Conservation (phyloP, 257 asterid genomes). For the Euphrasia confusa region DNA sequence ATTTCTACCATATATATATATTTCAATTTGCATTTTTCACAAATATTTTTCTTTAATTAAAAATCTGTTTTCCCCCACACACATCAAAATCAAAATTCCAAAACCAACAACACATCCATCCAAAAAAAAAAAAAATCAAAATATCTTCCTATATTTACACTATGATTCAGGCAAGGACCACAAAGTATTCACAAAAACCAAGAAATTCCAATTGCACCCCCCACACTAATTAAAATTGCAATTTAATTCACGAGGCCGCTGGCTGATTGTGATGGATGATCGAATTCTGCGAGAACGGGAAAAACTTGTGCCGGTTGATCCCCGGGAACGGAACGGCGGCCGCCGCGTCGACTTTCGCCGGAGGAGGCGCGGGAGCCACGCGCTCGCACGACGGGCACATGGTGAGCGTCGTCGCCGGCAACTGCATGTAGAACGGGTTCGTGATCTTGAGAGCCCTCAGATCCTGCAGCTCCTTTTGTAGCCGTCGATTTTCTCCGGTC, state of each 20-base stretch:
- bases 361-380: slow-evolving; percentile 42
- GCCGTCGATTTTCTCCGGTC: slow-evolving; percentile 53
- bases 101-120: not conserved
- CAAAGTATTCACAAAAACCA: not conserved
- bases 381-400: slow-evolving; percentile 84
- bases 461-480: slow-evolving; percentile 62
- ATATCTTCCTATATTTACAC: not conserved
- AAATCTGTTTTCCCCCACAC: not conserved
- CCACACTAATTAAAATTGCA: not conserved
- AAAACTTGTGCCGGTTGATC: slow-evolving; percentile 36
- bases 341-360: slow-evolving; percentile 20
- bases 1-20: no score
- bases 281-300: slow-evolving; percentile 38
- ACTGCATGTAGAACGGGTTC: slow-evolving; percentile 53
- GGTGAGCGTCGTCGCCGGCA: slow-evolving; percentile 70
- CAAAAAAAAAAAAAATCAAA: not conserved
- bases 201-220: not conserved
- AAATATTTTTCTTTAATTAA: no score
- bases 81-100: not conserved
- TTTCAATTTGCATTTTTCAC: no score
- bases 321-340: slow-evolving; percentile 30
- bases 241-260: slow-evolving; percentile 33
- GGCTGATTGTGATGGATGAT: slow-evolving; percentile 34
- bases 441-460: slow-evolving; percentile 60
- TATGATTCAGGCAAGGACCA: not conserved